Percentiles rank a stretch among this genome's conserved stretches.
Conservation (phyloP, 345 rosid species). For the Limnanthes douglasii region DNA sequence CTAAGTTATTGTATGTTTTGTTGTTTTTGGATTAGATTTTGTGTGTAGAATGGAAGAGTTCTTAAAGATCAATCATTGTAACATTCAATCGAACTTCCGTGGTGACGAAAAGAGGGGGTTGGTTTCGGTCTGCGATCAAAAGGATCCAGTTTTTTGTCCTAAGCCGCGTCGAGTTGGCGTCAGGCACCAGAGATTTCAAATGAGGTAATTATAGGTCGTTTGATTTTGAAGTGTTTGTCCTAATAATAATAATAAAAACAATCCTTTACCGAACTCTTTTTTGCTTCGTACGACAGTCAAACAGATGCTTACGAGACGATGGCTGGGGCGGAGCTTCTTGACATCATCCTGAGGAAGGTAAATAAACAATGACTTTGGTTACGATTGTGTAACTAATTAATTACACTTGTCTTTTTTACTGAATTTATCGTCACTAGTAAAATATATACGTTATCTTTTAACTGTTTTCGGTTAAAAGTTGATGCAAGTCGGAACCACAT, state of each 20-base stretch:
- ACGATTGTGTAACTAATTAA: too few species aligned
- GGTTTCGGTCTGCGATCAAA: conserved; percentile 25
- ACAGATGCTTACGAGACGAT: conserved; percentile 43
- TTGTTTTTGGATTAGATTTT: too few species aligned
- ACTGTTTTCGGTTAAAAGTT: too few species aligned
- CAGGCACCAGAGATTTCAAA: conserved; percentile 40
- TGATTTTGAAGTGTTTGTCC: not conserved
- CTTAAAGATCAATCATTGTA: conserved; percentile 67
- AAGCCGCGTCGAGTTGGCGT: conserved; percentile 69
- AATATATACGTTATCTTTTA: too few species aligned
- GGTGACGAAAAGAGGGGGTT: conserved; percentile 43
- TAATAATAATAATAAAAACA: not conserved
- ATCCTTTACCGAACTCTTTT: not conserved
- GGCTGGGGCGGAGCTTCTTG: conserved; percentile 74
- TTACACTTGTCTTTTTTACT: too few species aligned
- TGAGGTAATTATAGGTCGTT: conserved; percentile 26
- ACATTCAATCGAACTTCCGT: conserved; percentile 67
- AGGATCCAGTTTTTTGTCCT: conserved; percentile 64
- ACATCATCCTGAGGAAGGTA: conserved; percentile 73
- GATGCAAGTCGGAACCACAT: too few species aligned
- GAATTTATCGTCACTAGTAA: too few species aligned
- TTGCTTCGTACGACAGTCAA: conserved; percentile 22
- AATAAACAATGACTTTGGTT: too few species aligned
- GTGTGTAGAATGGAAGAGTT: too few species aligned
- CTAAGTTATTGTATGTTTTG: too few species aligned